A percentile compares a stretch with the other conserved stretches of the same genome.
These are phyloP conservation scores for Eragrostis nindensis DNA, from an alignment of 176 grass and related monocot species.

Conservation along the genomic window DNA sequence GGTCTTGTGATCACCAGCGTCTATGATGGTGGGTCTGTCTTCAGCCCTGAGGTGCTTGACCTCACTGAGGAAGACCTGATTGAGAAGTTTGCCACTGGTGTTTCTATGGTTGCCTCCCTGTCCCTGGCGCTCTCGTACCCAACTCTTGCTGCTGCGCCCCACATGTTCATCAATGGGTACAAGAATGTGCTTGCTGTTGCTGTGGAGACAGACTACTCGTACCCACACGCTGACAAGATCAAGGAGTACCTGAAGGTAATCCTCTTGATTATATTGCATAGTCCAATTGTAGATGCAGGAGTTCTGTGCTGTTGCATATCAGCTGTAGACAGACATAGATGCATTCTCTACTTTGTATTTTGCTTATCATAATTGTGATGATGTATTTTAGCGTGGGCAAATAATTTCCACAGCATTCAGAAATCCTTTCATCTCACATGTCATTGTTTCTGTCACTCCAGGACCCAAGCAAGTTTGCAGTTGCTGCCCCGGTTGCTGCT, in stretches of 20 bases:
- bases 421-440: background rate
- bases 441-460: slow-evolving; percentile 3
- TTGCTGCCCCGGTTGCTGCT: slow-evolving; percentile 47
- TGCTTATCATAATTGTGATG: background rate
- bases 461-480: slow-evolving; percentile 83
- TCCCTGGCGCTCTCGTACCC: slow-evolving; percentile 78
- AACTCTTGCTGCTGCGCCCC: slow-evolving; percentile 71
- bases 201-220: slow-evolving; percentile 75
- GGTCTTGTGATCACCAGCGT: slow-evolving; percentile 65
- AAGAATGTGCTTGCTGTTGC: slow-evolving; percentile 90
- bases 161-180: slow-evolving; percentile 91
- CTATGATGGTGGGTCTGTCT: slow-evolving; percentile 75
- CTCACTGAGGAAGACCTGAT: slow-evolving; percentile 78
- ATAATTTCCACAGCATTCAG: background rate
- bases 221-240: slow-evolving; percentile 77
- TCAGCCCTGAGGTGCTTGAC: slow-evolving; percentile 86
- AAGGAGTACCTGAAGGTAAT: slow-evolving; percentile 90
- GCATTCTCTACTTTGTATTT: background rate
- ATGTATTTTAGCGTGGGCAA: background rate
- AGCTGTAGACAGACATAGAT: too few relatives aligned
- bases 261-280: slow-evolving; percentile 11
- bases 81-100: slow-evolving; percentile 62
- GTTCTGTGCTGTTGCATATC: too few relatives aligned
- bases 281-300: background rate
- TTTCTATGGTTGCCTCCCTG: slow-evolving; percentile 74